Evolutionary conservation across 1,284 basidiomycete genomes (phyloP), one percentile per base, ranked within the genome.

Genomic region (Phlebopus sp.): DNA sequence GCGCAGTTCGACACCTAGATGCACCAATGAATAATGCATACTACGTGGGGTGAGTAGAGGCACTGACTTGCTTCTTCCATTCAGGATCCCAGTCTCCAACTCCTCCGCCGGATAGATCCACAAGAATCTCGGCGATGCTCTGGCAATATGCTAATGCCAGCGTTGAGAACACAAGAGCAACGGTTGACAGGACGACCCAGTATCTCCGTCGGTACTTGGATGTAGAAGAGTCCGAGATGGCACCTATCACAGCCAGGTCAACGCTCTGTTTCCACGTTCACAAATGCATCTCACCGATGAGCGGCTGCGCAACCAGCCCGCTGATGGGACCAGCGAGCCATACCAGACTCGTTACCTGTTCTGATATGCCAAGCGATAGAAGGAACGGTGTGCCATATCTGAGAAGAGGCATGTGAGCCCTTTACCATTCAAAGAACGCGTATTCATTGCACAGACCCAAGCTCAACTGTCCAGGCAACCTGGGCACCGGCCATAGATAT

Each of bases 311-410:
- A 46, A 99, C 76, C 39, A 99, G 75, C 6, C 96, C 96, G 48
- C 90, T 92, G 50, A 98, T 88, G 8, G 93, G 93, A 5, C 95
- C 97, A 25, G 96, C 96, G 37, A 99, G 79, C 96, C 96, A 99
- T 25, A 99, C 96, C 13, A 97, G 77, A 47, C 91, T 90, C 4
- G 97, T 97, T 23, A 92, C 74, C 60, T 92, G 84, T 63, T 96
- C 94, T 2, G 91, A 88, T 25, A 98, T 77, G 8, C 96, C 96
- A 10, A 99, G 82, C 13, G 78, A 80, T 10, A 97, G 78, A 37
- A 98, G 75, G 68, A 97, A 97, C 0, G 96, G 95, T 2, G 94
- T 97, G 27, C 94, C 94, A 63, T 96, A 96, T 61, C 92, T 93
- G 50, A 52, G 21, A 45, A 55, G 37, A 43, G 52, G 30, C 18